phyloP scores from a whole-genome alignment of 1,139 yeast species.

The Taphrina wiesneri region DNA sequence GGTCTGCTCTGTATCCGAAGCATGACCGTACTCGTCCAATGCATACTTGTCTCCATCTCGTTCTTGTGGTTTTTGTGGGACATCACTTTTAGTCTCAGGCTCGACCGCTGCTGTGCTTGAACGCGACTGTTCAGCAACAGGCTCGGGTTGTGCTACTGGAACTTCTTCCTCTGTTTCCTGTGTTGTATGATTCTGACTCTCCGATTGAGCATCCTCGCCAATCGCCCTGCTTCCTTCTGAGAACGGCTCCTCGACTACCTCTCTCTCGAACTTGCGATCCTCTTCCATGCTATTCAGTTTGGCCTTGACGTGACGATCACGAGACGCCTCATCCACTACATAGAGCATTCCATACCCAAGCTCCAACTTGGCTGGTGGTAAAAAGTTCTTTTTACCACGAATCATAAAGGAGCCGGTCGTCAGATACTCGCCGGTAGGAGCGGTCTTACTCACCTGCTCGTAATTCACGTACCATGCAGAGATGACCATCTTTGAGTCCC shows the following conservation, averaged over 20 bases:
- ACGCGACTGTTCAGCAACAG: not conserved
- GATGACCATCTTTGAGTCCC: slow-evolving; percentile 55
- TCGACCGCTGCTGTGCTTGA: not conserved
- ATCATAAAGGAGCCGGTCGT: slow-evolving; percentile 65
- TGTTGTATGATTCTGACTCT: no score
- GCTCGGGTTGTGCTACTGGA: not conserved
- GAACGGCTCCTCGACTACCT: not conserved
- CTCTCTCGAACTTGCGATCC: slow-evolving; percentile 44
- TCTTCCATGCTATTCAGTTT: slow-evolving; percentile 49
- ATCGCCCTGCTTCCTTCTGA: not conserved
- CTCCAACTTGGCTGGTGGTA: slow-evolving; percentile 81
- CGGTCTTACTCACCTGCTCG: slow-evolving; percentile 65
- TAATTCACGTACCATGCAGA: slow-evolving; percentile 49
- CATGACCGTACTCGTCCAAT: slow-evolving; percentile 29
- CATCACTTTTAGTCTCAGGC: not conserved
- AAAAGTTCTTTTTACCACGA: slow-evolving; percentile 57
- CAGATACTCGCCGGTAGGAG: slow-evolving; percentile 62
- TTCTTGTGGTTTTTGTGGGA: not conserved
- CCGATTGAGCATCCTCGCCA: not conserved
- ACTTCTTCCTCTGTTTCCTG: not conserved
- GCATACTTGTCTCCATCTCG: slow-evolving; percentile 24
- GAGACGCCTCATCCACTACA: slow-evolving; percentile 62
- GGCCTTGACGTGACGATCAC: slow-evolving; percentile 49
- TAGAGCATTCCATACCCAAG: slow-evolving; percentile 89
- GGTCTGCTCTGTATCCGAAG: not conserved